Evolutionary conservation across 2,329 filamentous ascomycete genomes (phyloP), one percentile per base, ranked within the genome.

Genomic region (Cadophora sp.): DNA sequence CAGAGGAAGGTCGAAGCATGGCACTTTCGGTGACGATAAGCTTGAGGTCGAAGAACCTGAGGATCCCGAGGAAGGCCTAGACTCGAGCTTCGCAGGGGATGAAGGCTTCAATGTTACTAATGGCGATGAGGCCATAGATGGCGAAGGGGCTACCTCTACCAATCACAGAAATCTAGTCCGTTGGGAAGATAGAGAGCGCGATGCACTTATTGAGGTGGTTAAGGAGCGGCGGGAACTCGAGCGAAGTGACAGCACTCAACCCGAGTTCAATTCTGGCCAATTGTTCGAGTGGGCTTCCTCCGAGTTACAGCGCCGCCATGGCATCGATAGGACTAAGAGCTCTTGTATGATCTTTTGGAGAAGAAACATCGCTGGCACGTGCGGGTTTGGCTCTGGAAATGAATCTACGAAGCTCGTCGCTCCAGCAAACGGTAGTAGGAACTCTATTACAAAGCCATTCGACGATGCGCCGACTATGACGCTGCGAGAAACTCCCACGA

Each of bases 271-370:
- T 16, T 37, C 56, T 59, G 56, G 56, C 9, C 56, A 59, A 9
- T 22, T 59, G 14, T 59, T 59, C 34, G 24, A 43, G 22, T 59
- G 34, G 31, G 56, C 56, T 26, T 59, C 56, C n/a, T 16, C n/a
- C 31, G 56, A 59, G 34, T 43, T 59, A 34, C 34, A 40, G 22
- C 5, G 4, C n/a, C 34, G 31, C 14, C 27, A 43, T 27, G 34
- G 31, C 2, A 59, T 59, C 3, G 56, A 59, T 24, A 37, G 56
- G 3, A 59, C 56, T 11, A 37, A 16, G 1, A 59, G 56, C 22
- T 59, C 56, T 27, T 59, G 56, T n/a, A 59, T 37, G 56, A 59
- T 59, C 19, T 59, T 59, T 12, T 59, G 56, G 56, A 37, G 56
- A 27, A 37, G 56, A 27, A 59, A 59, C 27, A 37, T 59, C 22